Evolutionary conservation across 179 eudicot species (phyloP), one percentile per base, ranked within the genome.

Genomic region (Actinidia polygama): DNA sequence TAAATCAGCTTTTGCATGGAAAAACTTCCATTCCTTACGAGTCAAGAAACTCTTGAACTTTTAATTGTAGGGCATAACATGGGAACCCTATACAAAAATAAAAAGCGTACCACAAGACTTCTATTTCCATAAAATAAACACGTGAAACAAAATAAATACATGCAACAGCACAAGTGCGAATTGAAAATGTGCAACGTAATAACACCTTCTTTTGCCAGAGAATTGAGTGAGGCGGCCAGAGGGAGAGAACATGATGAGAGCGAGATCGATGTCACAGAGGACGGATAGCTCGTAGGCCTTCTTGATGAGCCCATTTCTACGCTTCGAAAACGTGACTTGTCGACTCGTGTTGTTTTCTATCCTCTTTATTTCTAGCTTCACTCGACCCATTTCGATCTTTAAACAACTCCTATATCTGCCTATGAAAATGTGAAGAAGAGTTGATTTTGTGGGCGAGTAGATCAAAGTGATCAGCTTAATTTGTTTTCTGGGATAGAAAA

Each of bases 231-330:
- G 92, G 19, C 92, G 92, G 24, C 87, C 92, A 1, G 97, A 91
- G 57, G 93, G 93, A 75, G 97, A 93, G 84, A 91, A 88, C 93
- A 93, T 91, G 49, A 93, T 85, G 12, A 93, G 91, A 67, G 92
- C 91, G 18, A 93, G 83, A 85, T 93, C 97, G 58, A 93, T 92
- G 79, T 93, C 97, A 51, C 94, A 91, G 0, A 93, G 84, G 30
- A 93, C 82, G 0, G 93, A 89, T 5, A 93, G 87, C 73, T 93
- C 97, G 24, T 93, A 93, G 10, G 93, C 97, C 64, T 93, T 40
- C 44, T 40, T 40, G 44, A 40, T 40, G 44, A 40, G 44, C 44
- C 44, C 44, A 40, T 40, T 40, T 93, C 82, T 91, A 24, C 93
- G 89, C 54, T 91, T 93, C 3, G 96, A 93, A 85, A 88, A 93